Evolutionary conservation across 805 yeast species (phyloP), one percentile per base, ranked within the genome.

Genomic region (Pichia californica): DNA sequence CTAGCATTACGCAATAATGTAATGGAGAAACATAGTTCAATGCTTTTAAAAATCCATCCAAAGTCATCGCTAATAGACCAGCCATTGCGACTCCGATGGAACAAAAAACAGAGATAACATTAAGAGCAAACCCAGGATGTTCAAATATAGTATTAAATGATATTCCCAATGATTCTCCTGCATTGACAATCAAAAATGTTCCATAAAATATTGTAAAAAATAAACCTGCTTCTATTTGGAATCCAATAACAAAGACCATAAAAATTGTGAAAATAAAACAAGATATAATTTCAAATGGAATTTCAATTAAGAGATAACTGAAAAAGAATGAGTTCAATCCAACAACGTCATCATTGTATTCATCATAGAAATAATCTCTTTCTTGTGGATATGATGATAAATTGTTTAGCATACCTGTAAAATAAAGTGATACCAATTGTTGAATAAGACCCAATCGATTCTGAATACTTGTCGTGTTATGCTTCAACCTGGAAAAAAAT

Each of bases 161-260:
- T 7, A 88, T 83, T 0, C 96, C 96, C 27, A 88, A 66, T 7
- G 91, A 81, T 58, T 88, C 96, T 29, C 96, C 96, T 47, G 88
- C 79, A 49, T 80, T 77, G 15, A 81, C 73, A 20, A 79, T 71
- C 21, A 74, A 64, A 44, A 77, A 65, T 0, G 79, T 52, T 23
- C 77, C 69, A 50, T 78, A 77, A 18, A 77, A 71, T 52, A 81
- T 67, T 0, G 81, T 71, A 53, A 88, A 87, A 54, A 74, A 88
- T 69, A 83, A 75, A 1, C 68, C 76, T 0, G 80, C 74, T 1
- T 79, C 77, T 38, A 87, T 63, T 16, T 88, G 89, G 28, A 88
- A 60, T 0, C 95, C 95, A 47, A 83, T 69, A 1, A 74, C 88
- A 53, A 87, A 69, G 4, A 82, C 85, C 47, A 79, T 66, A 51